phyloP scores from a whole-genome alignment of 164 flowering plant species.

The Dillenia suffruticosa region DNA sequence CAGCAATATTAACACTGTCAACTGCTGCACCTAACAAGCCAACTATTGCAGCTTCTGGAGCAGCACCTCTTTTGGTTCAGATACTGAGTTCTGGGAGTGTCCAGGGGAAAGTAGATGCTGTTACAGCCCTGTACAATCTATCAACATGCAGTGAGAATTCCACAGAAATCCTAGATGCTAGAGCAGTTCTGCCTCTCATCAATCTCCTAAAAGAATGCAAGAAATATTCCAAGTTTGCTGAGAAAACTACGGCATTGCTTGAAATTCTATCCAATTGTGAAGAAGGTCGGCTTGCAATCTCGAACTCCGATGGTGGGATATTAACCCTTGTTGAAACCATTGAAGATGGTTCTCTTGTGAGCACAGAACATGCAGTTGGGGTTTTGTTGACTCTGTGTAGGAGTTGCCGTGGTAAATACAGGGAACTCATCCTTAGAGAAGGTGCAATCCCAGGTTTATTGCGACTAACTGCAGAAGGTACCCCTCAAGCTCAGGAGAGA shows the following conservation, averaged over 20 bases:
- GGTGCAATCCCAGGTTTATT: constrained; percentile 85
- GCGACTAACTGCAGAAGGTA: constrained; percentile 69
- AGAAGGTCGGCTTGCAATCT: constrained; percentile 55
- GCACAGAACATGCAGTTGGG: constrained; percentile 77
- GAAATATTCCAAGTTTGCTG: constrained; percentile 79
- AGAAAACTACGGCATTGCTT: constrained; percentile 68
- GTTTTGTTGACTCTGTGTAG: constrained; percentile 54
- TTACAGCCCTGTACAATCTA: constrained; percentile 71
- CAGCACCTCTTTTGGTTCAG: constrained; percentile 57
- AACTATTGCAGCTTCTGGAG: constrained; percentile 55
- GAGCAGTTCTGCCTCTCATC: constrained; percentile 60
- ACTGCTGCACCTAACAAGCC: constrained; percentile 58
- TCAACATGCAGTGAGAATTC: constrained; percentile 42
- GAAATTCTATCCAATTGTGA: constrained; percentile 50
- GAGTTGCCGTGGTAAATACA: constrained; percentile 55
- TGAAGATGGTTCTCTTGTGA: constrained; percentile 73
- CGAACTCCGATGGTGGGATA: constrained; percentile 48
- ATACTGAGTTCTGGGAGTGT: constrained; percentile 59
- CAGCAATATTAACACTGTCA: constrained; percentile 72
- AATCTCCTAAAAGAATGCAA: constrained; percentile 71
- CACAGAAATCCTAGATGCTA: constrained; percentile 35
- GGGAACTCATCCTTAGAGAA: constrained; percentile 71
- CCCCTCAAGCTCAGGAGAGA: constrained; percentile 52
- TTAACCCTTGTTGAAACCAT: constrained; percentile 66
- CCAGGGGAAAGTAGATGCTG: constrained; percentile 78